Evolutionary conservation across 768 basidiomycete species (phyloP), one percentile per base, ranked within the genome.

Genomic region (Cystobasidiopsis lactophilus): DNA sequence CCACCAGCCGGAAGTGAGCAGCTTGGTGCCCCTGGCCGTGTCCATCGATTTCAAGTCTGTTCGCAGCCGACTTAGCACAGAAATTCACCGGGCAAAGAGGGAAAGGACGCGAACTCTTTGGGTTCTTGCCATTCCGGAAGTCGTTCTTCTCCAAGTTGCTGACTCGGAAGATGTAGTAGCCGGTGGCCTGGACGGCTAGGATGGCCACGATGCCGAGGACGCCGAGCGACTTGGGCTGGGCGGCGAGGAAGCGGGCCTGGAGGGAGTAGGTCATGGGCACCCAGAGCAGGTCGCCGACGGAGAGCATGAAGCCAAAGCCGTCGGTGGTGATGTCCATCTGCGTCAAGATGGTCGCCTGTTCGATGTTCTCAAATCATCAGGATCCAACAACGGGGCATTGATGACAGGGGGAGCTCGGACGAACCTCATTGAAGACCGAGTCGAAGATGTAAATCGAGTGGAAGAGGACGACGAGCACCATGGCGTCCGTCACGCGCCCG

Each of bases 271-370:
- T 79, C n/a, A 38, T 7, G 4, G 54, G 54, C 3, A 52, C 51
- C 18, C 54, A 54, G 40, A 52, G 23, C 18, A 56, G 51, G 16
- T 54, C 54, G 31, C 54, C 54, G 30, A 47, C 45, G 10, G 45
- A 47, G 29, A 98, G 79, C 93, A 98, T 98, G 74, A 88, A 95
- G 5, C 93, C 93, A 62, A 96, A 95, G 11, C 93, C 93, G 61
- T 98, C 93, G 11, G 82, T 83, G 2, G 80, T 89, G 63, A 98
- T 89, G 63, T 98, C 93, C 84, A 98, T 98, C 3, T 82, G 86
- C 1, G 85, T 89, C 53, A 96, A 73, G 58, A 98, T 74, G 10
- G 83, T 80, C 1, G 82, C 75, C 85, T 93, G 58, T 5, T n/a
- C 2, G 40, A 9, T 11, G 19, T 13, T 27, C 30, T 26, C 40